Base-by-base conservation (phyloP, 495 filamentous ascomycete species). In the Penicillium crystallinum region DNA sequence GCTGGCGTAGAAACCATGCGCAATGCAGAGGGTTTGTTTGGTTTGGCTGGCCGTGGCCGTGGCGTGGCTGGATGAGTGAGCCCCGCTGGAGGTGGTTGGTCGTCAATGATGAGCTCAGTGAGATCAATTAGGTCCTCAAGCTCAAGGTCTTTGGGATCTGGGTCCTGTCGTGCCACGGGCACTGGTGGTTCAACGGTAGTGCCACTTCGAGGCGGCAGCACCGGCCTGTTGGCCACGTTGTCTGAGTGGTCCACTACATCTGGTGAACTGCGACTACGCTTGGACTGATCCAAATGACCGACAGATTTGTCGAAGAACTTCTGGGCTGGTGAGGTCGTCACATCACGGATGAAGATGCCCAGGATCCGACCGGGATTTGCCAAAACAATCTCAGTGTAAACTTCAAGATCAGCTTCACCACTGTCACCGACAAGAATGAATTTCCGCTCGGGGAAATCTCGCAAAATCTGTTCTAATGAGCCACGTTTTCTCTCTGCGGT, bases 381-480 rank as follows among this genome's bases (percentile, higher is more conserved):
- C 18, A 90, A 57, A 0, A 84, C 89, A n/a, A 95, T 78, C 53
- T 99, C 92, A 0, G 90, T 97, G 61, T 99, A 99, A 0, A 99
- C 90, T 67, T 98, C 93, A 2, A 98, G 77, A 68, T 98, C 93
- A 4, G 91, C 92, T 67, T 98, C 93, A 18, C 93, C 93, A 58
- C 91, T 96, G 59, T 98, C 93, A 4, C 93, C 93, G 29, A 96
- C 85, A 0, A 99, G 78, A 8, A 99, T 80, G 66, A 97, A 99
- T 54, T 83, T 87, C 38, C 95, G 77, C 41, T 91, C 77, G 0
- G 93, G 93, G 62, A 97, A 99, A 61, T 99, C 93, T 17, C 79
- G 74, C 55, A 97, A 70, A 30, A 99, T 87, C 54, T 80, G 85
- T 55, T 96, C 91, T 1, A 99, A 72, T 0, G 87, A 87, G 0